Evolutionary conservation across 23 red algal species (phyloP), one percentile per base, ranked within the genome.

Genomic region (Gracilaria vermiculophylla): DNA sequence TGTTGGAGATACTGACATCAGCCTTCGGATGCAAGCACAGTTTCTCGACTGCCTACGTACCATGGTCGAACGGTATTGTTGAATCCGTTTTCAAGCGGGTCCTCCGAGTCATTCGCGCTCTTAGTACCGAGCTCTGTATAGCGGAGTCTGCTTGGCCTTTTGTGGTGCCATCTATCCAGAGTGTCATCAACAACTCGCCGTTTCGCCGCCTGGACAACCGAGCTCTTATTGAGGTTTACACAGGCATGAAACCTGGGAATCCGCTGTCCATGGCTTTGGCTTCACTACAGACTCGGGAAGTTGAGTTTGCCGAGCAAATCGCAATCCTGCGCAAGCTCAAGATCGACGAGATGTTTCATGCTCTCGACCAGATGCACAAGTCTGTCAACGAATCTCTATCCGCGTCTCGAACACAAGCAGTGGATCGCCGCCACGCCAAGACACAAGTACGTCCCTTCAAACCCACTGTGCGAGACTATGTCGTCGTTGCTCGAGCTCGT

Each of bases 11-110:
- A 24, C 32, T 34, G 13, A 17, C 56, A 41, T 43, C 64, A 23
- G 12, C 27, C 4, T 23, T 85, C 4, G 28, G 50, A 12, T 21
- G 41, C 5, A 41, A 49, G 20, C 80, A 85, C 28, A 27, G 66
- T 21, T 85, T 85, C 49, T 67, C 80, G 10, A 29, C 47, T 45
- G 17, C 80, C 39, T 61, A 85, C 1, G 16, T 20, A 7, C 80
- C 32, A 2, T 58, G 56, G 41, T 15, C 61, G 16, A 85, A 70
- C 40, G 56, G 80, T 47, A 53, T 39, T 20, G 64, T 85, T 3
- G 80, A 52, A 69, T 43, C 32, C 28, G 56, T 85, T 16, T 41
- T 56, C 37, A 32, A 32, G 14, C 54, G 69, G 24, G 11, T 85
- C 4, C 80, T 85, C 0, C 56, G 64, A 3, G 66, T 39, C 42